Evolutionary conservation across 176 grass and related monocot genomes (phyloP).

Genomic region (Alopecurus myosuroides): DNA sequence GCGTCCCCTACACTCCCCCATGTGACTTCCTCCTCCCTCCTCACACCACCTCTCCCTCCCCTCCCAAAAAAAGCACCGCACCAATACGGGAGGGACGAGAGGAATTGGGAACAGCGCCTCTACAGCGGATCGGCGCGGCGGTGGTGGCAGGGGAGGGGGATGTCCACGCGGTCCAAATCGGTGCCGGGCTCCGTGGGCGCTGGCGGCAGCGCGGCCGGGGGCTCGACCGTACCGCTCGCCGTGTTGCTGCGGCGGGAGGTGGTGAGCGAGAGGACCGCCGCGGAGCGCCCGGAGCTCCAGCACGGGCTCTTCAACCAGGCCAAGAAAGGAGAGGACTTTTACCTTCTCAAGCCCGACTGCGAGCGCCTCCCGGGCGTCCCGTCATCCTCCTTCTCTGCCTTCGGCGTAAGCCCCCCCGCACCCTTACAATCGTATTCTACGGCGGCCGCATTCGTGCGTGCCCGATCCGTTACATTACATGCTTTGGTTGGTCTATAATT

Average conservation of each 20-base stretch:
- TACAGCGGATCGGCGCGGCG: slow-evolving; percentile 7
- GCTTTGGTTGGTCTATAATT: slow-evolving; percentile 6
- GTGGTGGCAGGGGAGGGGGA: neutral
- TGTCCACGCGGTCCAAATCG: slow-evolving; percentile 40
- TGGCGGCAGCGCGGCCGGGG: neutral
- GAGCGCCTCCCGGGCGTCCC: slow-evolving; percentile 55
- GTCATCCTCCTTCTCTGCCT: slow-evolving; percentile 60
- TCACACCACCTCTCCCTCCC: neutral
- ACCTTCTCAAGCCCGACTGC: slow-evolving; percentile 68
- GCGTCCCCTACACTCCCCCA: slow-evolving; percentile 31
- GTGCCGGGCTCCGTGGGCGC: slow-evolving; percentile 15
- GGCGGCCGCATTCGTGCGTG: neutral
- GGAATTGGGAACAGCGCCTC: neutral
- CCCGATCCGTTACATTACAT: slow-evolving; percentile 21
- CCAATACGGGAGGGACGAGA: slow-evolving; percentile 3
- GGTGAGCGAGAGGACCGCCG: slow-evolving; percentile 35
- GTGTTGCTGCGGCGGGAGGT: slow-evolving; percentile 52
- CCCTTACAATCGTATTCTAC: neutral
- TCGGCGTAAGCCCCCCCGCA: slow-evolving; percentile 27
- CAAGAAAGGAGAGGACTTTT: slow-evolving; percentile 96
- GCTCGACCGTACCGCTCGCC: slow-evolving; percentile 41
- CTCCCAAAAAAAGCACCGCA: slow-evolving; percentile 12
- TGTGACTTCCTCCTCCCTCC: slow-evolving; percentile 18
- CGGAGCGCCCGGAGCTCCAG: slow-evolving; percentile 35
- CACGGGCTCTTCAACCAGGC: slow-evolving; percentile 53